phyloP scores from a whole-genome alignment of 805 yeast species.

The Debaryomyces hansenii region DNA sequence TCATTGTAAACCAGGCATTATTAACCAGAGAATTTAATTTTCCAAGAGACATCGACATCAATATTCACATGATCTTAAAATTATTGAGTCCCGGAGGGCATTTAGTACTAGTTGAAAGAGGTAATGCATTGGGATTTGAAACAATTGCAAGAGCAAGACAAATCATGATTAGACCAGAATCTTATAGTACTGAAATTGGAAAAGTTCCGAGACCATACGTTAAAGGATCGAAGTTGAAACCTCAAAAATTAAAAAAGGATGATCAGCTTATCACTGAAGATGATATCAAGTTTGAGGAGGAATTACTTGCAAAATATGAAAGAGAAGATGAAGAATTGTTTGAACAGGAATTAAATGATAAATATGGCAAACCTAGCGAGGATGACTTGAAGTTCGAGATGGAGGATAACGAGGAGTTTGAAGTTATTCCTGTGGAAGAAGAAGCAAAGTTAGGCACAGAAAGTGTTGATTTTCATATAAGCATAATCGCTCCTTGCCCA shows the following conservation, averaged over 20 bases:
- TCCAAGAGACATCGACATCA: slow-evolving; percentile 73
- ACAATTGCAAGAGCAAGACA: slow-evolving; percentile 88
- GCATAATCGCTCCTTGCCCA: slow-evolving; percentile 84
- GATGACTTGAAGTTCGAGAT: slow-evolving; percentile 51
- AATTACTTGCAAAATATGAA: slow-evolving; percentile 27
- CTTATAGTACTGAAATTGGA: slow-evolving; percentile 51
- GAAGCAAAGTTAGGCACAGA: slow-evolving; percentile 13
- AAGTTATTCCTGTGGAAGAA: slow-evolving; percentile 21
- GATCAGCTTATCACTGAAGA: slow-evolving; percentile 38
- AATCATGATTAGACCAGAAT: slow-evolving; percentile 83
- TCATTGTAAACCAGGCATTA: slow-evolving; percentile 80
- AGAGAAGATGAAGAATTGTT: slow-evolving; percentile 19
- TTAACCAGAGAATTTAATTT: slow-evolving; percentile 58
- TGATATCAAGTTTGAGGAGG: slow-evolving; percentile 31
- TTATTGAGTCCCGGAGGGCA: slow-evolving; percentile 78
- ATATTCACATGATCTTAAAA: slow-evolving; percentile 56
- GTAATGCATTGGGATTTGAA: slow-evolving; percentile 88
- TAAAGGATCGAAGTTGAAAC: slow-evolving; percentile 47
- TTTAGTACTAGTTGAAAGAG: slow-evolving; percentile 79
- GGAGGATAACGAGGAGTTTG: slow-evolving; percentile 35
- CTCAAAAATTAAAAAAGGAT: slow-evolving; percentile 34
- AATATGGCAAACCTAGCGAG: slow-evolving; percentile 42
- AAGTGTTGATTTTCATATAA: slow-evolving; percentile 51
- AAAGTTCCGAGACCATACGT: slow-evolving; percentile 72
- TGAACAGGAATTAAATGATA: slow-evolving; percentile 31